Evolutionary conservation across 2,329 filamentous ascomycete genomes (phyloP).

Genomic region (Colletotrichum liaoningense): DNA sequence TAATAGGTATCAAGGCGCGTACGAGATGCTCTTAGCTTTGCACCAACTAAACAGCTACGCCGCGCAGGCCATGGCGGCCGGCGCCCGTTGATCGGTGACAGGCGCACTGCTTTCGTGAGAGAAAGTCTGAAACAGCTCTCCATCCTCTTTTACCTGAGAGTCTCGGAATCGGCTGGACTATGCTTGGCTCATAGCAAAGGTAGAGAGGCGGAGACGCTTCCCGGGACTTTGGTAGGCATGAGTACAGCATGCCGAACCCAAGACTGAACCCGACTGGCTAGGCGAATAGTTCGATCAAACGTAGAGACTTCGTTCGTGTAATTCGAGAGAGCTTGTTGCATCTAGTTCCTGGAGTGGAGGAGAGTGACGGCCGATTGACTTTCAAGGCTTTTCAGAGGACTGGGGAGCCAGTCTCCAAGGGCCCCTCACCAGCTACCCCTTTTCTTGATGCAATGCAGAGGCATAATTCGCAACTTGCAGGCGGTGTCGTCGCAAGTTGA

Average conservation of each 20-base stretch:
- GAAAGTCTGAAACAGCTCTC: constrained; percentile 14
- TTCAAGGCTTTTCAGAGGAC: constrained; percentile 12
- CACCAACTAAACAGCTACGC: neutral
- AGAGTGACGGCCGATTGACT: constrained; percentile 29
- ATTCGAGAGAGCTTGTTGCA: neutral
- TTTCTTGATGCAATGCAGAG: neutral
- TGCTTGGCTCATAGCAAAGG: neutral
- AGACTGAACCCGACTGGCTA: neutral
- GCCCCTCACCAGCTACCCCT: neutral
- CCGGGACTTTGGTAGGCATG: neutral
- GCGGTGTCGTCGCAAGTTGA: neutral
- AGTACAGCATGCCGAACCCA: neutral
- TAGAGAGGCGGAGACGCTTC: neutral
- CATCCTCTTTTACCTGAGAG: neutral
- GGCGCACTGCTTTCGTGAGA: neutral
- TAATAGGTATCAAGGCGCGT: constrained; percentile 1
- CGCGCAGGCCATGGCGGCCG: constrained; percentile 6
- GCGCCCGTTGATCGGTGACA: neutral
- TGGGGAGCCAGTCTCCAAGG: constrained; percentile 9
- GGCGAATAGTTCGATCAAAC: neutral
- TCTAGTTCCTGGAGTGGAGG: neutral
- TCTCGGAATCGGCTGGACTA: neutral
- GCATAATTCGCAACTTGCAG: neutral
- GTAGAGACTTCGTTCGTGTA: neutral
- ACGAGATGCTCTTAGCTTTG: neutral